A percentile compares a stretch with the other conserved stretches of the same genome.
Evolutionary conservation across 1,284 basidiomycete species (phyloP).

Genomic region (Cystobasidiaceae sp.): DNA sequence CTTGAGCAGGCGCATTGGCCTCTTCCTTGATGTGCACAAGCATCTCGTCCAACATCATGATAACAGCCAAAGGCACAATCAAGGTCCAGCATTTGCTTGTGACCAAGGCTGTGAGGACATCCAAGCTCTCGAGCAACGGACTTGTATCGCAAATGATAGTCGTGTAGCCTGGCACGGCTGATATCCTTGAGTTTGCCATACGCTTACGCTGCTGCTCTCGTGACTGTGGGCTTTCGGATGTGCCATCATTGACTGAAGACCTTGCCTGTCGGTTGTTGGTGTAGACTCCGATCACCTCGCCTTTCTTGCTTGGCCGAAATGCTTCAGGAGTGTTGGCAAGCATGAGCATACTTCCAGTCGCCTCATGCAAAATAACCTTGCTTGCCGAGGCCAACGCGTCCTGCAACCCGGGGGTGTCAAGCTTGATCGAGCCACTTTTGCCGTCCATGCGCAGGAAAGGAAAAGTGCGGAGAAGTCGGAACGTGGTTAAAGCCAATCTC

Average conservation of each 20-base stretch:
- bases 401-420: slow-evolving; percentile 52
- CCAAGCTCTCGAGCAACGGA: slow-evolving; percentile 74
- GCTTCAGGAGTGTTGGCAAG: too few relatives aligned
- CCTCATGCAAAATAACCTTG: too few relatives aligned
- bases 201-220: not conserved
- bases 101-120: slow-evolving; percentile 66
- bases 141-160: slow-evolving; percentile 91
- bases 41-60: slow-evolving; percentile 97
- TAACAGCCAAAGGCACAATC: slow-evolving; percentile 83
- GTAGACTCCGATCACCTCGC: too few relatives aligned
- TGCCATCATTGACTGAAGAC: slow-evolving; percentile 55
- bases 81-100: slow-evolving; percentile 80
- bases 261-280: too few relatives aligned
- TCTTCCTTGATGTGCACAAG: slow-evolving; percentile 63
- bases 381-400: too few relatives aligned
- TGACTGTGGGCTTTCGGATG: slow-evolving; percentile 32
- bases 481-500: slow-evolving; percentile 65
- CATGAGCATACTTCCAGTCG: too few relatives aligned
- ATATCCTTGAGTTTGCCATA: slow-evolving; percentile 53
- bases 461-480: slow-evolving; percentile 63
- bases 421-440: not conserved
- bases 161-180: slow-evolving; percentile 84
- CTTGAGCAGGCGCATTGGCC: slow-evolving; percentile 58
- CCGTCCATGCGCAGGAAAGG: slow-evolving; percentile 66
- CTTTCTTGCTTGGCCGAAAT: too few relatives aligned